These are phyloP conservation scores for Calonectria pteridis DNA, from an alignment of 2,329 filamentous ascomycete genomes.

Conservation along the genomic window DNA sequence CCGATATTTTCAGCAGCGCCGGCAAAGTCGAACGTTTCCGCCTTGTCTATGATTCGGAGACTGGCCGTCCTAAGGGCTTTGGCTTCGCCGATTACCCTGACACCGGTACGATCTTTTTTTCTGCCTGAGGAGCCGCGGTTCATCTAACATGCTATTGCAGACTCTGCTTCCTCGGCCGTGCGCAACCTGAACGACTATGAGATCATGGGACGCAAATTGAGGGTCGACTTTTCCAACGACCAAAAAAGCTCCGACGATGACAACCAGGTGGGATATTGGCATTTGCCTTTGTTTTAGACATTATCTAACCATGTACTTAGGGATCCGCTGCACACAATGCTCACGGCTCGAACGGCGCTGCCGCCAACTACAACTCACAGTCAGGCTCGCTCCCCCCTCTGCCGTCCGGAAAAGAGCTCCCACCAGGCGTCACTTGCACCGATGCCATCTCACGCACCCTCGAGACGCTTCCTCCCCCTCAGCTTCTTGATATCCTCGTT, in stretches of 20 bases:
- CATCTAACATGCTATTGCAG: slow-evolving; percentile 51
- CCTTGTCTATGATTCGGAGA: slow-evolving; percentile 95
- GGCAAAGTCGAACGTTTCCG: slow-evolving; percentile 93
- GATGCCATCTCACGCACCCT: slow-evolving; percentile 95
- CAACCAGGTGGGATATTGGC: slow-evolving; percentile 28
- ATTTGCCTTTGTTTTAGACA: not conserved
- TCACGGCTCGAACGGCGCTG: slow-evolving; percentile 50
- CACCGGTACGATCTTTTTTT: slow-evolving; percentile 69
- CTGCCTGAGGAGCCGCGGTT: not conserved
- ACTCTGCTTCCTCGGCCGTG: slow-evolving; percentile 90
- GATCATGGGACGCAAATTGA: slow-evolving; percentile 92
- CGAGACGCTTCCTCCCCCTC: slow-evolving; percentile 84
- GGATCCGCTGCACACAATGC: slow-evolving; percentile 40
- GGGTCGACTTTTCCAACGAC: slow-evolving; percentile 97
- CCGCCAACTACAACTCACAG: slow-evolving; percentile 50
- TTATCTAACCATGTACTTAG: slow-evolving; percentile 16
- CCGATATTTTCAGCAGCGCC: slow-evolving; percentile 90
- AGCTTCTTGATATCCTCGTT: slow-evolving; percentile 91
- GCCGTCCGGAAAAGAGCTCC: slow-evolving; percentile 86
- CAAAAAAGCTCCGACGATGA: slow-evolving; percentile 77
- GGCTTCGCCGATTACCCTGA: slow-evolving; percentile 97
- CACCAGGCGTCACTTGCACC: slow-evolving; percentile 83
- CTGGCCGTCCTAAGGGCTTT: slow-evolving; percentile 93
- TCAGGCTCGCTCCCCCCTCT: slow-evolving; percentile 78
- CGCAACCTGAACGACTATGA: slow-evolving; percentile 96